Evolutionary conservation across 1,139 yeast genomes (phyloP).

Genomic region (Debaryomycetaceae sp.): DNA sequence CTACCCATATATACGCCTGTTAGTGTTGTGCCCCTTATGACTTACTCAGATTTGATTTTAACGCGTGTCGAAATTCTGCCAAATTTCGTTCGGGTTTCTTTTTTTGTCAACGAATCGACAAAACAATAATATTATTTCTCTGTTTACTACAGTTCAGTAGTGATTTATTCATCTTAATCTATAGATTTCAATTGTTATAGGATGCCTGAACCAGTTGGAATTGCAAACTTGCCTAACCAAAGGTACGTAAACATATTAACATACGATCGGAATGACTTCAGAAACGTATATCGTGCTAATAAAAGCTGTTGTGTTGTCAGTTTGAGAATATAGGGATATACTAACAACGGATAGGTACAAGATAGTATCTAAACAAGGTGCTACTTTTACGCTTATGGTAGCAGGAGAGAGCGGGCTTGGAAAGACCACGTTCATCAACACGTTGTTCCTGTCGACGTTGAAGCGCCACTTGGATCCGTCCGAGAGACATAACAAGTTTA

Average conservation of each 20-base stretch:
- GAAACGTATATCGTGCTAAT: too few relatives aligned
- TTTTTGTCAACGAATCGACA: neutral
- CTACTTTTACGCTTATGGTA: constrained; percentile 87
- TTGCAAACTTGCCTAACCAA: constrained; percentile 90
- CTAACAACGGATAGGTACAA: constrained; percentile 55
- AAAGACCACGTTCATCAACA: constrained; percentile 90
- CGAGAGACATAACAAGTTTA: constrained; percentile 66
- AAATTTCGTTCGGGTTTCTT: constrained; percentile 1
- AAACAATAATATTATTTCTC: neutral
- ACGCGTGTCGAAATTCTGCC: neutral
- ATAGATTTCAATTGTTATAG: neutral
- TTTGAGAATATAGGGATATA: constrained; percentile 50
- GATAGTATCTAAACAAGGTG: constrained; percentile 84
- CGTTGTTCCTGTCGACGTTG: constrained; percentile 74
- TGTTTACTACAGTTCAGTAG: neutral
- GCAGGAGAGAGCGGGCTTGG: constrained; percentile 97
- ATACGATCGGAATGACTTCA: too few relatives aligned
- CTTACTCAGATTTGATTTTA: too few relatives aligned
- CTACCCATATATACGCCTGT: neutral
- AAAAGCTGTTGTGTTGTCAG: too few relatives aligned
- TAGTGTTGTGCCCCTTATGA: too few relatives aligned
- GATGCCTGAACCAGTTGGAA: constrained; percentile 67
- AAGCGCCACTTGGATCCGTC: constrained; percentile 63
- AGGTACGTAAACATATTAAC: constrained; percentile 45
- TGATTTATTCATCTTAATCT: neutral